These are phyloP conservation scores for Populus simonii DNA, from an alignment of 345 rosid genomes.

Conservation along the genomic window DNA sequence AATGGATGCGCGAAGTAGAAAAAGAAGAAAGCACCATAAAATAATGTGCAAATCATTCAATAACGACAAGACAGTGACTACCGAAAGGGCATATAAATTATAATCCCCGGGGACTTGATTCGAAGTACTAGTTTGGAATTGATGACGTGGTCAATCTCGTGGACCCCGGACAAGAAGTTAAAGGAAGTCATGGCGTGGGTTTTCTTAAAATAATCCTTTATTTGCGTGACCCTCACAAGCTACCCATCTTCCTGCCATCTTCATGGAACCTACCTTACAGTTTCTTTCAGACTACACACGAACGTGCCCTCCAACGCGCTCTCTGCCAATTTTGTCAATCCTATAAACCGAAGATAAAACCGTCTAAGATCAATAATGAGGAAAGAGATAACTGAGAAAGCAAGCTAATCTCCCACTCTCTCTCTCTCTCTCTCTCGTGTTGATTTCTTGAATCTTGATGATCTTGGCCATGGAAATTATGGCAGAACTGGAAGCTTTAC, in stretches of 20 bases:
- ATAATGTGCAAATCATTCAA: too few species aligned
- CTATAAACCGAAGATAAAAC: slow-evolving; percentile 2
- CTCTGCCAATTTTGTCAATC: not conserved
- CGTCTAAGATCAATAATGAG: not conserved
- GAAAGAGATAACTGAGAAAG: not conserved
- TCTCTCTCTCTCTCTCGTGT: not conserved
- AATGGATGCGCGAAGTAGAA: not conserved
- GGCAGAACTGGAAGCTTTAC: slow-evolving; percentile 6
- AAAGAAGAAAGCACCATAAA: not conserved
- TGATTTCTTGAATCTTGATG: not conserved
- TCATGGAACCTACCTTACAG: slow-evolving; percentile 29
- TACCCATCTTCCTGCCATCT: slow-evolving; percentile 11
- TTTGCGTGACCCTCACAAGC: too few species aligned
- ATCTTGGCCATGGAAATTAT: not conserved
- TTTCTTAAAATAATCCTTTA: not conserved
- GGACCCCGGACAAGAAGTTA: not conserved
- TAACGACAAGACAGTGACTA: too few species aligned
- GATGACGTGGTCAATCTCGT: not conserved
- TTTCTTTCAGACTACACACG: slow-evolving; percentile 15
- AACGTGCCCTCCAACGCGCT: slow-evolving; percentile 20
- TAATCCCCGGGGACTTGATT: not conserved
- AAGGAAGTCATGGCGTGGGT: not conserved
- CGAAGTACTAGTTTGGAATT: not conserved
- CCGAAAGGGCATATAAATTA: too few species aligned
- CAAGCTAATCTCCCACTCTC: not conserved